A percentile compares a stretch with the other conserved stretches of the same genome.
Conservation (phyloP, 768 basidiomycete genomes). For the Strobilomyces dryophilus region DNA sequence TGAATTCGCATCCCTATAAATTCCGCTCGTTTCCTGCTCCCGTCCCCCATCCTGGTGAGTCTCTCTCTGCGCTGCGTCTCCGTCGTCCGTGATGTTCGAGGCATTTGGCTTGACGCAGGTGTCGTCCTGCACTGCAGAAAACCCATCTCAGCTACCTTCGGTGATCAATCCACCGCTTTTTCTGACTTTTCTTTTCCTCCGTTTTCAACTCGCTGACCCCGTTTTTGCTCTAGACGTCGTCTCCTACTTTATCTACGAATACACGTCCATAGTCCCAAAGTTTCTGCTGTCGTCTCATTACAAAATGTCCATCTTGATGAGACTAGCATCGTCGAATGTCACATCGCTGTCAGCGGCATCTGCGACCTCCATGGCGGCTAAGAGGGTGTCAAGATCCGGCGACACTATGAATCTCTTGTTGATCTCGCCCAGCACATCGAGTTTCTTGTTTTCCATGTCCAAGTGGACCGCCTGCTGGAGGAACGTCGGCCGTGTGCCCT, state of each 20-base stretch:
- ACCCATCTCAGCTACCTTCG: slow-evolving; percentile 90
- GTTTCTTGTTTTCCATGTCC: slow-evolving; percentile 51
- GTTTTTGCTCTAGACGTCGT: slow-evolving; percentile 23
- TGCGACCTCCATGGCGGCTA: slow-evolving; percentile 58
- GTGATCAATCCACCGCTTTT: slow-evolving; percentile 45
- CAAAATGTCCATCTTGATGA: slow-evolving; percentile 51
- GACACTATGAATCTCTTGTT: slow-evolving; percentile 81
- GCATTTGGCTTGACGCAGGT: slow-evolving; percentile 88
- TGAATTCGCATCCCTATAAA: slow-evolving; percentile 21
- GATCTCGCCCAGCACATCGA: slow-evolving; percentile 80
- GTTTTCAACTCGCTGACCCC: slow-evolving; percentile 8
- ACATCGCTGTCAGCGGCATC: slow-evolving; percentile 31
- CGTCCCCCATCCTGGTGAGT: slow-evolving; percentile 21
- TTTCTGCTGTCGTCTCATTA: background rate
- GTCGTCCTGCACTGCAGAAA: slow-evolving; percentile 71
- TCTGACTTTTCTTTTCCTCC: slow-evolving; percentile 31
- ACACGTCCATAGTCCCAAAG: background rate
- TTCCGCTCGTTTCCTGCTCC: background rate
- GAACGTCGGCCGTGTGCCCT: slow-evolving; percentile 82
- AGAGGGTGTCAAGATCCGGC: slow-evolving; percentile 74
- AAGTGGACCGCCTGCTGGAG: slow-evolving; percentile 82
- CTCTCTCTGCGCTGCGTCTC: slow-evolving; percentile 32
- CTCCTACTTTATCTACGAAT: background rate
- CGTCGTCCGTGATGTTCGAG: slow-evolving; percentile 74
- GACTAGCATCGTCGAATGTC: slow-evolving; percentile 38